These are phyloP conservation scores for Pythium diclinum DNA, from an alignment of 352 stramenopile genomes.

Conservation along the genomic window DNA sequence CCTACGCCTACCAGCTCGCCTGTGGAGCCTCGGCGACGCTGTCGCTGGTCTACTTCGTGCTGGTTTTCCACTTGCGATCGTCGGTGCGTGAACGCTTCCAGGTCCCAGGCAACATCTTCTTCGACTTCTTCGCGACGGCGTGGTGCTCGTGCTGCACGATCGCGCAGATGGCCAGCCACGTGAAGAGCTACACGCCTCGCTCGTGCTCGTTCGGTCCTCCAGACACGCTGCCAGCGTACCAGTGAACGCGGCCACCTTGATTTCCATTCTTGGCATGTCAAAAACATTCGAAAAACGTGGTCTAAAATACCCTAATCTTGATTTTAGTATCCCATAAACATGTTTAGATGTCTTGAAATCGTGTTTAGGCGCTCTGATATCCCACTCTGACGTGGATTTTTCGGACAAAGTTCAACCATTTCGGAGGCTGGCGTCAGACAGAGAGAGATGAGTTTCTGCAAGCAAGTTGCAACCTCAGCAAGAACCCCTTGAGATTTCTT, in stretches of 20 bases:
- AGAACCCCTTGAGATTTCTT: not conserved
- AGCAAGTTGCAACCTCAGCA: not conserved
- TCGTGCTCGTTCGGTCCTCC: constrained; percentile 36
- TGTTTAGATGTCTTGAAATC: not conserved
- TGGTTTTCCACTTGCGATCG: constrained; percentile 3
- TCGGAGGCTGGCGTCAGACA: not conserved
- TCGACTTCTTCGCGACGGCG: constrained; percentile 18
- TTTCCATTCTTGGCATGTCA: not conserved
- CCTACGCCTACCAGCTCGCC: not conserved
- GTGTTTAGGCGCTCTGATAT: not conserved
- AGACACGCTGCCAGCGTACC: constrained; percentile 41
- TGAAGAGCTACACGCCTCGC: constrained; percentile 40
- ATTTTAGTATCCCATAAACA: not conserved
- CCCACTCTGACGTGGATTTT: not conserved
- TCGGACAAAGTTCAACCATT: not conserved
- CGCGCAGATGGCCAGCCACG: constrained; percentile 53
- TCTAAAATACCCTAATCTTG: not conserved
- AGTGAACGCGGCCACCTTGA: not conserved
- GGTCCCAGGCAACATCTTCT: constrained; percentile 16
- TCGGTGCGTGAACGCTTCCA: constrained; percentile 14
- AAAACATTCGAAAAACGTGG: too few species aligned
- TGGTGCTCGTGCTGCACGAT: constrained; percentile 26
- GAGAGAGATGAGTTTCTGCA: not conserved
- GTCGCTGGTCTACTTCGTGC: constrained; percentile 12
- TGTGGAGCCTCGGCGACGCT: not conserved